Evolutionary conservation across 1,284 basidiomycete genomes (phyloP).

Genomic region (Cerioporus squamosus): DNA sequence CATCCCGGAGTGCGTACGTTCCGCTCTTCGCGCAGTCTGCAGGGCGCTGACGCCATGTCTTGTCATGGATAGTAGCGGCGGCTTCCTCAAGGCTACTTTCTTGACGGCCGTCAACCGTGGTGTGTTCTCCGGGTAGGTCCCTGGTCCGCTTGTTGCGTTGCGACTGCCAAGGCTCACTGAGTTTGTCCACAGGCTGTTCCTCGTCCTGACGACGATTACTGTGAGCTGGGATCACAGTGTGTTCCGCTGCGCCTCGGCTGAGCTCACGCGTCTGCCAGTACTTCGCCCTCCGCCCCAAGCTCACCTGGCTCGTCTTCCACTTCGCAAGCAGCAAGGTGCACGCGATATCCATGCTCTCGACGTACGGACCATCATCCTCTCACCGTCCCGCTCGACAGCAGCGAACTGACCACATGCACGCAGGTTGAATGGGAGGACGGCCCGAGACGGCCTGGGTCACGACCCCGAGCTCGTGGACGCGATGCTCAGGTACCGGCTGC

Average conservation of each 20-base stretch:
- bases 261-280: constrained; percentile 5
- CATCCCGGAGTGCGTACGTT: constrained; percentile 3
- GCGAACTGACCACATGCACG: background rate
- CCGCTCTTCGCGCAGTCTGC: background rate
- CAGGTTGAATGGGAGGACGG: constrained; percentile 14
- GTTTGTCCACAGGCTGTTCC: constrained; percentile 4
- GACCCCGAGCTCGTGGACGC: constrained; percentile 21
- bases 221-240: background rate
- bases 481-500: constrained; percentile 16
- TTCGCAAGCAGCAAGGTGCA: constrained; percentile 22
- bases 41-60: background rate
- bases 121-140: constrained; percentile 14
- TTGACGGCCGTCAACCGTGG: constrained; percentile 17
- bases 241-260: background rate
- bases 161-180: background rate
- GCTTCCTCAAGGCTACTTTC: background rate
- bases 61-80: background rate
- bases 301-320: constrained; percentile 23
- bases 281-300: constrained; percentile 11
- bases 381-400: background rate
- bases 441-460: constrained; percentile 9
- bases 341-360: constrained; percentile 15
- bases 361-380: constrained; percentile 3
- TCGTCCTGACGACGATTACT: constrained; percentile 15
- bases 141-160: background rate